phyloP scores from a whole-genome alignment of 1,284 basidiomycete genomes.

The Cutaneotrichosporon sp. region DNA sequence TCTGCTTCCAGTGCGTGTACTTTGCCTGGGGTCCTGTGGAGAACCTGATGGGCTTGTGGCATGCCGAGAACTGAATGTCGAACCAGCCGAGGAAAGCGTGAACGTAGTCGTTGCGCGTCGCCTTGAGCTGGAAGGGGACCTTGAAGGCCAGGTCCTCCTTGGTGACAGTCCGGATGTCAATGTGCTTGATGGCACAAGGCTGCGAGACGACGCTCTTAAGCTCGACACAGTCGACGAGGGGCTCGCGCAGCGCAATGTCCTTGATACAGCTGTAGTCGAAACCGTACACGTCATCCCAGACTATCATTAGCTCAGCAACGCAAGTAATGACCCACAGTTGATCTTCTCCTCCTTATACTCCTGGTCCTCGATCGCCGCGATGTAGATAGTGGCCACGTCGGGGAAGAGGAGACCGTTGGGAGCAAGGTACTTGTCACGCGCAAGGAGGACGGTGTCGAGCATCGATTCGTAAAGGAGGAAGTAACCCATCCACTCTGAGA shows the following conservation, averaged over 20 bases:
- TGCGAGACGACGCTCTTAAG: slow-evolving; percentile 87
- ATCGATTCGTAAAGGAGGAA: slow-evolving; percentile 91
- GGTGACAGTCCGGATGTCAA: slow-evolving; percentile 85
- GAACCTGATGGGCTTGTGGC: slow-evolving; percentile 94
- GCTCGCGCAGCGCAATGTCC: slow-evolving; percentile 94
- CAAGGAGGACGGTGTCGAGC: slow-evolving; percentile 96
- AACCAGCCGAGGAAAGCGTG: slow-evolving; percentile 99
- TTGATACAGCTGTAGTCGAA: slow-evolving; percentile 99
- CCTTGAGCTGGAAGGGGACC: slow-evolving; percentile 74
- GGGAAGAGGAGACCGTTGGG: slow-evolving; percentile 92
- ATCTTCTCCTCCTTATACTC: slow-evolving; percentile 99
- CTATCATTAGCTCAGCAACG: slow-evolving; percentile 53
- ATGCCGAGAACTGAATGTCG: slow-evolving; percentile 92
- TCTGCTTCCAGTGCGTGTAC: slow-evolving; percentile 98
- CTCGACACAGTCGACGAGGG: slow-evolving; percentile 96
- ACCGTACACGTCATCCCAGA: slow-evolving; percentile 99
- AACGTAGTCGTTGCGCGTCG: slow-evolving; percentile 89
- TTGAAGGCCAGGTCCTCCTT: slow-evolving; percentile 93
- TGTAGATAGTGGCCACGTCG: slow-evolving; percentile 86
- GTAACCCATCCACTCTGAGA: slow-evolving; percentile 72
- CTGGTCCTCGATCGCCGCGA: slow-evolving; percentile 97
- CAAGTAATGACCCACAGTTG: slow-evolving; percentile 64
- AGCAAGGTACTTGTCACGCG: slow-evolving; percentile 94
- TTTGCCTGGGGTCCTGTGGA: slow-evolving; percentile 93
- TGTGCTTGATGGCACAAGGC: slow-evolving; percentile 84